Base-by-base conservation (phyloP, 2,329 filamentous ascomycete genomes). In the Cordyceps sp. region DNA sequence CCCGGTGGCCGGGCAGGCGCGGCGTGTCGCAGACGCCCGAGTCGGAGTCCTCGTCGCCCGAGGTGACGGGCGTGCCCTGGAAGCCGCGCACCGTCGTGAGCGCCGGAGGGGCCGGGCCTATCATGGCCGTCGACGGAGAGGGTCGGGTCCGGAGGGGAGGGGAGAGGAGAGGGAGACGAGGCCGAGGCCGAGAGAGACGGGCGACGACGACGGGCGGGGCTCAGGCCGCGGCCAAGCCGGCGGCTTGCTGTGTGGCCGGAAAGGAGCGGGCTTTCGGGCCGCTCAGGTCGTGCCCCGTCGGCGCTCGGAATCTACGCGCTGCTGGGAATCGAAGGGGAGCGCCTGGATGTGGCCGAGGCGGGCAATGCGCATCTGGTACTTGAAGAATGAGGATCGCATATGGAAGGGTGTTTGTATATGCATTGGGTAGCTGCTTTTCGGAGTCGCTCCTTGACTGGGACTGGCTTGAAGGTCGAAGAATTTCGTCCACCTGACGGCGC, bases 1-100 rank as follows among this genome's bases (percentile, higher is more conserved):
- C 55, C 33, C 55, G 57, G 40, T 48, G 57, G 39, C 46, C 52
- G 33, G 43, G 52, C 39, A 49, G 49, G 28, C 46, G 52, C 4
- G 56, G 54, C 4, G 54, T 58, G 32, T 53, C 51, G 44, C 47
- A 52, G 39, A 42, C 36, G 13, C 55, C 59, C 40, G 55, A 53
- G 45, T 73, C 69, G 30, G 65, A 69, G 38, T 73, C 68, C 36
- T 73, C 69, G 39, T 73, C 68, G 39, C 62, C 66, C 23, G 69
- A 72, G 5, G 59, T 57, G 32, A 57, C 58, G 13, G 67, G 64
- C 16, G 66, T 68, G n/a, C 55, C 52, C 39, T 60, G 59, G 40
- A 73, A 73, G 29, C 69, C 68, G 42, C 69, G 68, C 45, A 72
- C 59, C 12, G 64, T 69, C 33, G 57, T 66, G 45, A 62, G 58